Evolutionary conservation across 2,329 filamentous ascomycete genomes (phyloP).

Genomic region (Blastomyces silverae): DNA sequence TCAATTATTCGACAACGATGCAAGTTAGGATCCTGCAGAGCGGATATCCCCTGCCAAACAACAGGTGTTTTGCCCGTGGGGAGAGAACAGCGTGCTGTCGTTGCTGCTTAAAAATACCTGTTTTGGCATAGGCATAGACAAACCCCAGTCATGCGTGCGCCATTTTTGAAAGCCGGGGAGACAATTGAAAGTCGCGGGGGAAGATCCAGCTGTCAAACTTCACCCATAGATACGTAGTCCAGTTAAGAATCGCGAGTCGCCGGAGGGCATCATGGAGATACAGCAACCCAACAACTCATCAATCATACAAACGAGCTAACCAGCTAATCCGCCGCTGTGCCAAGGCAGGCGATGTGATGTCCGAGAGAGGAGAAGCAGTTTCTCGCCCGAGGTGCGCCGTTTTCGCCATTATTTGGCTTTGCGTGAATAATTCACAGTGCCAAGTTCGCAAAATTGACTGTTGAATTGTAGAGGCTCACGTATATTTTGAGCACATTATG

Average conservation of each 20-base stretch:
- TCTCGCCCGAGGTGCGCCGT: not conserved
- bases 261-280: not conserved
- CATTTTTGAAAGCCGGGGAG: not conserved
- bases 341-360: not conserved
- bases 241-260: not conserved
- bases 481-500: not conserved
- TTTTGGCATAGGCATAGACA: not conserved
- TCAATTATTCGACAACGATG: not conserved
- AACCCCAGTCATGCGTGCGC: not conserved
- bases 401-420: not conserved
- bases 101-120: not conserved
- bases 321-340: not conserved
- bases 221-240: not conserved
- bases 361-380: not conserved
- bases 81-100: not conserved
- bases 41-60: not conserved
- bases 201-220: no score
- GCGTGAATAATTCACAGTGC: not conserved
- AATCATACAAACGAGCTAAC: not conserved
- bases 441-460: no score
- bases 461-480: not conserved
- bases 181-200: not conserved
- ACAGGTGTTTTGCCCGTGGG: not conserved
- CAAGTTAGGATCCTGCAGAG: not conserved
- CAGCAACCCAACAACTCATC: not conserved